Base-by-base conservation (phyloP, 2,329 filamentous ascomycete genomes). In the Berkeleyomyces rouxiae region DNA sequence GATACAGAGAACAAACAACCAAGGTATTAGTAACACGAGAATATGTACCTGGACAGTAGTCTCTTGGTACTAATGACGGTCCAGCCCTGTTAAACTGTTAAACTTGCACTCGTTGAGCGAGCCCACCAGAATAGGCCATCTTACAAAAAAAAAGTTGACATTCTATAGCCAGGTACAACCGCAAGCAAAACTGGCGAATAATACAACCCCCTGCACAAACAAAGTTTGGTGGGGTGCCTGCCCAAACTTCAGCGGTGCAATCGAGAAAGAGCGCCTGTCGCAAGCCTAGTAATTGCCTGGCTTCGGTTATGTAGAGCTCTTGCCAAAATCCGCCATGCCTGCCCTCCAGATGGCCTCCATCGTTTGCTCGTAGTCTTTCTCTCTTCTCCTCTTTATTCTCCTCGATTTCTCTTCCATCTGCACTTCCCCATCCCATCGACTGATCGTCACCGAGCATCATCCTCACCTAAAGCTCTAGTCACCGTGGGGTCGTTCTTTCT, bases 81-180 rank as follows among this genome's bases (percentile, higher is more conserved):
- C 31, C 31, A 39, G 61, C 51, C 60, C 42, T 64, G 40, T 59
- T 23, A 58, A 64, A 61, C 42, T 64, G 40, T 59, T 23, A 58
- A 64, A 61, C 55, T 57, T 49, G 49, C 58, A 64, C 47, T 64
- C 59, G 62, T 64, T 64, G 62, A 61, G 62, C 59, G 62, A 61
- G 62, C 59, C 58, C 62, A 61, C 42, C 62, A 64, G 60, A 57
- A n/a, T 36, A 55, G 49, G 10, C 16, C 36, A 31, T 55, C 51
- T 55, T 55, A 55, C 37, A 51, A 51, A 43, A 42, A 58, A 47
- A 33, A 51, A 61, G 46, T 49, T 42, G 47, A 40, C 16, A 37
- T 36, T 55, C 51, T 44, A 23, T 33, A 57, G 55, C 43, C 60
- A 57, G 31, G 60, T 49, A 51, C 47, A 51, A 43, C 39, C 10